Percentiles rank a stretch among this genome's conserved stretches.
Conservation (phyloP, 495 filamentous ascomycete species). For the Penicillium egyptiacum region DNA sequence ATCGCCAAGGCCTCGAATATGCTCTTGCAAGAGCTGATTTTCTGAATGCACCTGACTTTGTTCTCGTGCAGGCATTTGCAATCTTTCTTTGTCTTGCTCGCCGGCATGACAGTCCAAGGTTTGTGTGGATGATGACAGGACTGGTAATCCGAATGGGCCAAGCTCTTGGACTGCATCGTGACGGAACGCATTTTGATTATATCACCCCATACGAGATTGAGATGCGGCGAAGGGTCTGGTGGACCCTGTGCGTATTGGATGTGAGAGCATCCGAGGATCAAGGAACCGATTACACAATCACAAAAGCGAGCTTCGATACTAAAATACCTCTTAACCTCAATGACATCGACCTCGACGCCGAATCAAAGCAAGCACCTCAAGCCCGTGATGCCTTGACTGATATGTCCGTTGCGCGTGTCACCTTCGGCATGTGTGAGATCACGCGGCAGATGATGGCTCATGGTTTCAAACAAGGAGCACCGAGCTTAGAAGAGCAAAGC, state of each 20-base stretch:
- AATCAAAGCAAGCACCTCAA: constrained; percentile 54
- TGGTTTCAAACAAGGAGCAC: constrained; percentile 16
- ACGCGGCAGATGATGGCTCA: constrained; percentile 53
- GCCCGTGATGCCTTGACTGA: constrained; percentile 64
- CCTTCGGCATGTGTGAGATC: constrained; percentile 50
- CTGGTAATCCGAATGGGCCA: constrained; percentile 74
- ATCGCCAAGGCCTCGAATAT: constrained; percentile 54
- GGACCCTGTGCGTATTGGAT: constrained; percentile 72
- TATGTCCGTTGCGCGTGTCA: constrained; percentile 64
- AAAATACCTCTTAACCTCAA: constrained; percentile 72
- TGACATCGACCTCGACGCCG: constrained; percentile 68
- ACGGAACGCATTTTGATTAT: constrained; percentile 59
- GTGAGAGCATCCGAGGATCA: constrained; percentile 74
- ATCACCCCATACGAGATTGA: constrained; percentile 65
- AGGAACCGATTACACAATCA: constrained; percentile 62
- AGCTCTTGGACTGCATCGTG: constrained; percentile 73
- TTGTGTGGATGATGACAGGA: constrained; percentile 60
- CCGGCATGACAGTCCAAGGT: constrained; percentile 50
- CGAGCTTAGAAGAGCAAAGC: constrained; percentile 44
- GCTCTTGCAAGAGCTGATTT: constrained; percentile 58
- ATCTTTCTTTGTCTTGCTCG: constrained; percentile 51
- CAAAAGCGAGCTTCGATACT: constrained; percentile 67
- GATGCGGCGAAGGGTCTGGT: constrained; percentile 74
- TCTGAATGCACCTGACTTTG: constrained; percentile 35
- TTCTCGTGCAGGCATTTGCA: constrained; percentile 49